Percentiles rank a stretch among this genome's conserved stretches.
These are phyloP conservation scores for Dactylis glomerata DNA, from an alignment of 176 grass and related monocot species.

Conservation along the genomic window DNA sequence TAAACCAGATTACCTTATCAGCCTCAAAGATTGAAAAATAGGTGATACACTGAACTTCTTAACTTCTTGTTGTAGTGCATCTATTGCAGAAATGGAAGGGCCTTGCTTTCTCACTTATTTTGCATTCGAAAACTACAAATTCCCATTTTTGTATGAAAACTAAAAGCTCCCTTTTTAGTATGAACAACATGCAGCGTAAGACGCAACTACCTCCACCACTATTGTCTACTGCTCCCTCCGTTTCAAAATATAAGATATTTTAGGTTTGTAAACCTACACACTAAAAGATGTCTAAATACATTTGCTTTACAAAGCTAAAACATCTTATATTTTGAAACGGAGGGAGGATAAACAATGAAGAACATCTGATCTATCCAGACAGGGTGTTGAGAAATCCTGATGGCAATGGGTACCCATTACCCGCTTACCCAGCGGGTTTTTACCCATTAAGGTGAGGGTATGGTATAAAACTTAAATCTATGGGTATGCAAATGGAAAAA, in stretches of 20 bases:
- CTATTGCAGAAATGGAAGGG: background rate
- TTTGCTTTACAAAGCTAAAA: too few species aligned
- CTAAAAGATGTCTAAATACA: too few species aligned
- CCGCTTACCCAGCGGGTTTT: too few species aligned
- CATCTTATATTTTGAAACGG: too few species aligned
- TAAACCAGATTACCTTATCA: background rate
- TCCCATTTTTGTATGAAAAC: background rate
- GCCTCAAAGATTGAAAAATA: background rate
- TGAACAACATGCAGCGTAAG: background rate
- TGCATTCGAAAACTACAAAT: background rate
- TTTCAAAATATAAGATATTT: too few species aligned
- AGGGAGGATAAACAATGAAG: background rate
- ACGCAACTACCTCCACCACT: background rate
- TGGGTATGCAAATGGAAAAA: too few species aligned
- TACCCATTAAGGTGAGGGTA: too few species aligned
- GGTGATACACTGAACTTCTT: background rate
- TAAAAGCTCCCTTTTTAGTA: background rate
- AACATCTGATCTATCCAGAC: background rate
- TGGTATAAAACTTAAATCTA: too few species aligned
- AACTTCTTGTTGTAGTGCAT: background rate
- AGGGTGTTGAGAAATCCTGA: background rate
- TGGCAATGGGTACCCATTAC: too few species aligned
- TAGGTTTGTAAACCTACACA: too few species aligned
- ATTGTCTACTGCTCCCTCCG: too few species aligned
- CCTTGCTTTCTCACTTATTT: background rate